phyloP scores from a whole-genome alignment of 192 early-diverging fungal genomes.

The Ambispora gerdemannii region DNA sequence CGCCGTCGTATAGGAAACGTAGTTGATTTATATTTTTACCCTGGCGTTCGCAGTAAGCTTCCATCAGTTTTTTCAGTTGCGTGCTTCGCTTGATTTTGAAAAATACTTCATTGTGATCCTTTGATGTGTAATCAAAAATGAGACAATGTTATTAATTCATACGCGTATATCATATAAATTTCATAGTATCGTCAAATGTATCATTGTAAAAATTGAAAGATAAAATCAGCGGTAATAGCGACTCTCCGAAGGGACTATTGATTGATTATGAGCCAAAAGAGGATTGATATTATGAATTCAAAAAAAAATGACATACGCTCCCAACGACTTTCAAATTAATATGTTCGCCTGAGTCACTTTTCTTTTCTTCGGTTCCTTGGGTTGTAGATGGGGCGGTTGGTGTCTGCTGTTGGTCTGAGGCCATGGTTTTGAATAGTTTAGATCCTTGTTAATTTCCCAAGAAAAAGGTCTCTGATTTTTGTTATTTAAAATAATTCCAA shows the following conservation, averaged over 20 bases:
- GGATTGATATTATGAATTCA: neutral
- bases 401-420: too few relatives aligned
- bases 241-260: too few relatives aligned
- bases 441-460: too few relatives aligned
- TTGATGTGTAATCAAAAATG: neutral
- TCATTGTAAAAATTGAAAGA: neutral
- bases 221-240: neutral
- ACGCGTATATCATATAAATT: neutral
- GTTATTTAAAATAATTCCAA: too few relatives aligned
- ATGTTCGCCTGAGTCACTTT: too few relatives aligned
- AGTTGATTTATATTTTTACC: slow-evolving; percentile 75
- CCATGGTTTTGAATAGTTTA: too few relatives aligned
- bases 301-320: slow-evolving; percentile 61
- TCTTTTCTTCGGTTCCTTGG: too few relatives aligned
- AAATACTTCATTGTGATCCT: slow-evolving; percentile 79
- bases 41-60: slow-evolving; percentile 86
- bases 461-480: too few relatives aligned
- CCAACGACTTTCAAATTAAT: slow-evolving; percentile 92
- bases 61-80: slow-evolving; percentile 89
- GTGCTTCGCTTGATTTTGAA: slow-evolving; percentile 97
- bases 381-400: too few relatives aligned
- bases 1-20: slow-evolving; percentile 91
- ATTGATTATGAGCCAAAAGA: neutral
- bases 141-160: neutral
- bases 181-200: neutral